Conservation (phyloP, 495 filamentous ascomycete species). For the Penicillium egyptiacum region DNA sequence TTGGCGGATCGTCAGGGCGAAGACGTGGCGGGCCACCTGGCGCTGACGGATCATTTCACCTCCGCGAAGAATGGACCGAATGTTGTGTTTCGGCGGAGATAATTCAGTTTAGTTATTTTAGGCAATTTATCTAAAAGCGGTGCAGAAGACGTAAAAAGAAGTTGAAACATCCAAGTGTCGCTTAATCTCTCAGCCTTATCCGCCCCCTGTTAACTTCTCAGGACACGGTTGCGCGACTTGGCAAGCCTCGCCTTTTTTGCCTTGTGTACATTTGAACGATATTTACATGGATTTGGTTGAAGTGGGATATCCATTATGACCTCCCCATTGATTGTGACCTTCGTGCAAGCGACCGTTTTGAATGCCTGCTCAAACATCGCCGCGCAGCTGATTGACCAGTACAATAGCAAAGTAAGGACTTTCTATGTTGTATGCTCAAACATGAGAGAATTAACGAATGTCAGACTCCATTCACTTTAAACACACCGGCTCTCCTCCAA, state of each 20-base stretch:
- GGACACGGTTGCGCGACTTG: slow-evolving; percentile 39
- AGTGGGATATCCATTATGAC: slow-evolving; percentile 20
- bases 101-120: background rate
- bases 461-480: slow-evolving; percentile 46
- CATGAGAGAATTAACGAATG: slow-evolving; percentile 1
- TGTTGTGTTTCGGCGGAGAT: slow-evolving; percentile 33
- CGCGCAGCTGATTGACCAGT: slow-evolving; percentile 74
- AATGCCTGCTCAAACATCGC: slow-evolving; percentile 76
- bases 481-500: slow-evolving; percentile 66
- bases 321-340: slow-evolving; percentile 61
- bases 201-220: slow-evolving; percentile 4
- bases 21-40: slow-evolving; percentile 42
- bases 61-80: slow-evolving; percentile 47
- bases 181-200: slow-evolving; percentile 12
- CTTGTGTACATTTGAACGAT: background rate
- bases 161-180: slow-evolving; percentile 4
- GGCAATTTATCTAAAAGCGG: background rate
- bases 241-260: slow-evolving; percentile 8
- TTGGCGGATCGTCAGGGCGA: slow-evolving; percentile 43
- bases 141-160: background rate
- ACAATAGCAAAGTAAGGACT: slow-evolving; percentile 58
- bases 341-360: slow-evolving; percentile 70
- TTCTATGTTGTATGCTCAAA: background rate
- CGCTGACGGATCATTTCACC: slow-evolving; percentile 50
- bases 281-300: background rate